Base-by-base conservation (phyloP, 202 grass and related monocot species). In the Bolboschoenoplectus hybrid region DNA sequence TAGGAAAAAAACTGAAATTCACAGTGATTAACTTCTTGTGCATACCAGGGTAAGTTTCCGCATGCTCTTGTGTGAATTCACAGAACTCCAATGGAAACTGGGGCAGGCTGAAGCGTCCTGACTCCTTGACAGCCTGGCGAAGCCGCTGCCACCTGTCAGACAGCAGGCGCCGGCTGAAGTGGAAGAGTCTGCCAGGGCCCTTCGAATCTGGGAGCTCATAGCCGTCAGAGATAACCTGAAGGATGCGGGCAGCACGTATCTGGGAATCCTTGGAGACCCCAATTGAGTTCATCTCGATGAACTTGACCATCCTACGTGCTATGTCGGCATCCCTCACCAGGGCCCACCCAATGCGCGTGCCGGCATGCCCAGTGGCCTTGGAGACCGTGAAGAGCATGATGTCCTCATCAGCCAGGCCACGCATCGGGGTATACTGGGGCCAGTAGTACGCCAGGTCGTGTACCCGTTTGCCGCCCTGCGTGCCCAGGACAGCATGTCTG, bases 341-440 rank as follows among this genome's bases (percentile, higher is more conserved):
- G 38, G 96, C 96, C 96, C 96, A 98, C 9, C 96, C 93, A 55
- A 98, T 89, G 86, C 96, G 84, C 0, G 91, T 98, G 8, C 96
- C 96, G 2, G 96, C 96, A 61, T 98, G 96, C 0, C 96, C 96
- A 0, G 96, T 98, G 61, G 91, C 93, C 90, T 98, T 98, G 13
- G 96, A 98, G 11, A 95, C 91, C 7, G 96, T 95, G 93, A 98
- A 98, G 78, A 98, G 93, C 93, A 93, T 94, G 47, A 98, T 94
- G 87, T 94, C 96, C 12, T 95, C 89, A 52, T 88, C 87, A 3
- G 89, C 90, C 0, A 45, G 86, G 6, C 44, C 69, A 8, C 86
- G 92, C 80, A 98, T 94, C 0, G 96, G 85, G 0, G 96, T 98
- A 86, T 98, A 98, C 47, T 98, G 96, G 14, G 96, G 96, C 96